Base-by-base conservation (phyloP, 1,139 yeast species). In the Yamadazyma sp. region DNA sequence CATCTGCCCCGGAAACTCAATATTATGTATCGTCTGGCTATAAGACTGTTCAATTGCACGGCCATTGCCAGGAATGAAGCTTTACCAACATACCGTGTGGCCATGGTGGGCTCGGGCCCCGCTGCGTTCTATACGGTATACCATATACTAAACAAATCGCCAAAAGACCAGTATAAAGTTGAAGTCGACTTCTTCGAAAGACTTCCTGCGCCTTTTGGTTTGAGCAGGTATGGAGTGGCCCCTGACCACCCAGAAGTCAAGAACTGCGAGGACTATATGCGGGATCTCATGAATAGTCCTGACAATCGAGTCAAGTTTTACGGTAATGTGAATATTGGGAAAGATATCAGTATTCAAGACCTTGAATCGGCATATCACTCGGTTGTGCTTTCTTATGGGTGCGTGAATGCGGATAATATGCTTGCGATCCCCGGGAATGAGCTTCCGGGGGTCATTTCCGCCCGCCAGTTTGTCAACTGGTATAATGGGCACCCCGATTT, bases 221-320 rank as follows among this genome's bases (percentile, higher is more conserved):
- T 92, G 27, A 82, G 92, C 34, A 64, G 99, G 31, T 90, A 79
- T 56, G 99, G 99, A 1, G 97, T 92, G n/a, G 97, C 98, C 0
- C 99, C 99, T 1, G 99, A 92, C 62, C 98, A 92, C 59, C 96
- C 97, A 0, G 98, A 92, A 54, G 97, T 92, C 27, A 92, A 92
- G 58, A 82, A 81, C 45, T 85, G 94, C 53, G 89, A 88, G 57
- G 94, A 86, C 17, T 82, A 89, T 40, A 82, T 94, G 56, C 73
- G 73, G 6, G 80, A 81, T 42, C 74, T 85, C 21, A 84, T 84
- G 54, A 17, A 25, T 10, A 30, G 35, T 10, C 26, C 24, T 3
- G 40, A 45, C 6, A 36, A 33, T 3, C 49, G 38, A 37, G 86
- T 86, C 43, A 61, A 81, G 34, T 92, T 84, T 53, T 71, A 76